Evolutionary conservation across 2,329 filamentous ascomycete genomes (phyloP), one percentile per base, ranked within the genome.

Genomic region (Didymella glomerata): DNA sequence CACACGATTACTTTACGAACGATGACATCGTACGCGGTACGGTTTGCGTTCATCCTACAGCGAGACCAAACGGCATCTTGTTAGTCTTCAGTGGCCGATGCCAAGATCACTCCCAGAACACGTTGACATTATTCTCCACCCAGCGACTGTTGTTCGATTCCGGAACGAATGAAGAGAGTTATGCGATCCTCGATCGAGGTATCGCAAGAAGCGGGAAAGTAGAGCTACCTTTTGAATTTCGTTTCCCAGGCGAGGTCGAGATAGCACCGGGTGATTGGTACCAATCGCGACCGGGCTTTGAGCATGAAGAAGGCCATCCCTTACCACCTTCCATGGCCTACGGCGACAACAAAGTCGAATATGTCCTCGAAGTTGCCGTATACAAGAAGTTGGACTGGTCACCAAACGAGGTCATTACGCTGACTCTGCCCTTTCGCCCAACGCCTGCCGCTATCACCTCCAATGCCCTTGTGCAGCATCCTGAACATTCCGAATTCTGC

Each of bases 231-330:
- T 51, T 57, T 16, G 32, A 46, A 16, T 41, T 51, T 3, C 28
- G 7, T 2, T 51, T 57, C 13, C 48, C 47, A 6, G 7, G 18
- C 24, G 14, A 36, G 16, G 54, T 57, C 11, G 13, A 18, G 4
- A 51, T 24, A n/a, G 4, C 40, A 8, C 54, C 54, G 4, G 14
- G 16, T 6, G 16, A 22, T 3, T 8, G 22, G 8, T 57, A 51
- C 18, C 36, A 27, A 34, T 22, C 24, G 30, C 50, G 40, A 14
- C 18, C 32, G 9, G 47, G 41, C 7, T 57, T 47, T 42, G 54
- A 57, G 34, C 32, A 57, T 32, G 11, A 46, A n/a, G n/a, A 34
- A 32, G 41, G 41, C 6, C 41, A 57, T 22, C 18, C 47, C 9
- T 27, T 51, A 25, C 48, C 54, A n/a, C 18, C 41, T 13, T 50